phyloP scores from a whole-genome alignment of 768 basidiomycete genomes.

The Clavaria fumosa region DNA sequence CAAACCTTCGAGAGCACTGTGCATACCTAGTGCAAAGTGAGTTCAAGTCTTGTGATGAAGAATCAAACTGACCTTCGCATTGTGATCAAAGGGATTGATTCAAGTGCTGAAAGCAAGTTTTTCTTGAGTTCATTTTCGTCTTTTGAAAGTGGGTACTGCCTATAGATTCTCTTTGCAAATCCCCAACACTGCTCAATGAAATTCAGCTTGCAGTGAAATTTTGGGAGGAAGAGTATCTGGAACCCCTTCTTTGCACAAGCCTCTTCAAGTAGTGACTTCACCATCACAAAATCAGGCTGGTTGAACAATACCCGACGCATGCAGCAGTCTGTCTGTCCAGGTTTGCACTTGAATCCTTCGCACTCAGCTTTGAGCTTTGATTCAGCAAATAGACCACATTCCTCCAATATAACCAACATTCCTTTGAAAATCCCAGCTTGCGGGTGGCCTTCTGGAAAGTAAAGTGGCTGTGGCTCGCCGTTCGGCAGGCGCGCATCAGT shows the following conservation, averaged over 20 bases:
- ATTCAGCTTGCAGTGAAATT: neutral
- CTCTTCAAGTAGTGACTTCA: neutral
- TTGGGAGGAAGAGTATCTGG: neutral
- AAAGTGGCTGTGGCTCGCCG: slow-evolving; percentile 4
- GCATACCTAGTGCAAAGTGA: too few species aligned
- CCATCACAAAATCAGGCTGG: neutral
- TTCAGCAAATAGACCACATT: slow-evolving; percentile 3
- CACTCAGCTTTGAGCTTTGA: neutral
- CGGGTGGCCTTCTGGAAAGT: slow-evolving; percentile 5
- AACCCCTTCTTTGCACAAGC: neutral
- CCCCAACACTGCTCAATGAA: neutral
- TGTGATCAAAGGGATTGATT: too few species aligned
- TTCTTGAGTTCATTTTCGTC: neutral
- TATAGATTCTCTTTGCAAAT: neutral
- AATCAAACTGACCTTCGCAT: too few species aligned
- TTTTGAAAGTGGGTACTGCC: neutral
- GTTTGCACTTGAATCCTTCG: neutral
- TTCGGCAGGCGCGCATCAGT: slow-evolving; percentile 1
- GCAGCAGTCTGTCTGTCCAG: neutral
- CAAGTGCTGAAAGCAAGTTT: too few species aligned
- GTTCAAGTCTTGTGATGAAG: too few species aligned
- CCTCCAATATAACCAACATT: slow-evolving; percentile 5
- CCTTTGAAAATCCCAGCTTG: slow-evolving; percentile 7
- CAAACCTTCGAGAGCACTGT: too few species aligned
- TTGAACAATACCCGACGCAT: neutral